Evolutionary conservation across 2,329 filamentous ascomycete species (phyloP).

Genomic region (Waltergamsia citrina): DNA sequence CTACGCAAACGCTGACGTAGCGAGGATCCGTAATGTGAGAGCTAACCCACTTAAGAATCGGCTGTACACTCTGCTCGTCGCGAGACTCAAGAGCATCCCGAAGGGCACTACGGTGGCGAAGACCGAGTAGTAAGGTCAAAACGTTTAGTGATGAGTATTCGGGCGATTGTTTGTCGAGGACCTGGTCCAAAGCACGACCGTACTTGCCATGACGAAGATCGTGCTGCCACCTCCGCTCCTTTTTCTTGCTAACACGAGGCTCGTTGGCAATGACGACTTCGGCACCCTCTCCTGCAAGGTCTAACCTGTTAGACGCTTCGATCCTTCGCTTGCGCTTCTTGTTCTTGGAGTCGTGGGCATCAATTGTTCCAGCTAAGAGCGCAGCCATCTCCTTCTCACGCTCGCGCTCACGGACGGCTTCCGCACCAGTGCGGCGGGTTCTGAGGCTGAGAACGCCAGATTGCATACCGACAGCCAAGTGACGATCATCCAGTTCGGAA

Average conservation of each 20-base stretch:
- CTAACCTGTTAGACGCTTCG: slow-evolving; percentile 45
- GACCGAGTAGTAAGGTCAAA: slow-evolving; percentile 71
- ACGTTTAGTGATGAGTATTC: slow-evolving; percentile 52
- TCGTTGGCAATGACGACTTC: slow-evolving; percentile 85
- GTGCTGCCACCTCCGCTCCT: slow-evolving; percentile 68
- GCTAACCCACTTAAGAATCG: slow-evolving; percentile 75
- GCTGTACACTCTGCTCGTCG: slow-evolving; percentile 72
- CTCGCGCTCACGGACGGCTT: slow-evolving; percentile 67
- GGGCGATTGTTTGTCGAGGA: slow-evolving; percentile 45
- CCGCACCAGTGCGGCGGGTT: slow-evolving; percentile 76
- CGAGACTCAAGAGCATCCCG: slow-evolving; percentile 70
- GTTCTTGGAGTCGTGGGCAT: slow-evolving; percentile 64
- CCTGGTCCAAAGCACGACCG: slow-evolving; percentile 66
- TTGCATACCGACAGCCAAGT: slow-evolving; percentile 90
- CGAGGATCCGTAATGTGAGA: slow-evolving; percentile 75
- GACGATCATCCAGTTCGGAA: slow-evolving; percentile 63
- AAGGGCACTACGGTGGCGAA: slow-evolving; percentile 81
- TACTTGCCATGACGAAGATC: slow-evolving; percentile 74
- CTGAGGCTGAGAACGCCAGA: slow-evolving; percentile 85
- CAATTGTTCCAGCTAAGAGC: slow-evolving; percentile 67
- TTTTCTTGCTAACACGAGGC: slow-evolving; percentile 36
- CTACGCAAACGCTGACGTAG: slow-evolving; percentile 71
- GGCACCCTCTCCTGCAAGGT: slow-evolving; percentile 74
- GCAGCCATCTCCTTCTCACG: slow-evolving; percentile 79
- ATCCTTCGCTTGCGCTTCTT: slow-evolving; percentile 56